Evolutionary conservation across 1,284 basidiomycete genomes (phyloP).

Genomic region (Cryptococcus neoformans): DNA sequence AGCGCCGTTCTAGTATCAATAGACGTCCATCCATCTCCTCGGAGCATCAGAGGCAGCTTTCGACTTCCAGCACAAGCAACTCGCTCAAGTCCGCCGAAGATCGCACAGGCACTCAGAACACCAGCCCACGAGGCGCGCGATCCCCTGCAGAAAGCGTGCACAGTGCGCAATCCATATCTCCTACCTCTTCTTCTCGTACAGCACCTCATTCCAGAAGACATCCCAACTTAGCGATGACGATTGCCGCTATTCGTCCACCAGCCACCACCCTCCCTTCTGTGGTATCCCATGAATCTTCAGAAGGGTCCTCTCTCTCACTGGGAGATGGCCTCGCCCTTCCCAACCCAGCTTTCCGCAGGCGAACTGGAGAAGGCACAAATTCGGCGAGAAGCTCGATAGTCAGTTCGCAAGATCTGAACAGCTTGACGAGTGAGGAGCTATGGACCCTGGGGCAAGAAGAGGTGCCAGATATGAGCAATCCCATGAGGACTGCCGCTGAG

Average conservation of each 20-base stretch:
- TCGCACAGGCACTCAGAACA: background rate
- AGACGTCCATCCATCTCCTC: background rate
- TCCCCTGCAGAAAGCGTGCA: background rate
- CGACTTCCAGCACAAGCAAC: background rate
- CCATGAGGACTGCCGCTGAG: slow-evolving; percentile 35
- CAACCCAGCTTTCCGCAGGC: slow-evolving; percentile 31
- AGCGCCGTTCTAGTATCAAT: slow-evolving; percentile 25
- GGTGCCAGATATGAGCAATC: slow-evolving; percentile 47
- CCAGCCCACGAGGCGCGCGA: background rate
- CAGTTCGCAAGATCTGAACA: slow-evolving; percentile 27
- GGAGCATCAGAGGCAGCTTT: background rate
- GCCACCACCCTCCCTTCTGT: background rate
- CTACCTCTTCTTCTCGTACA: background rate
- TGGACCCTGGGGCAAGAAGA: slow-evolving; percentile 31
- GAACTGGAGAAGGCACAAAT: slow-evolving; percentile 2
- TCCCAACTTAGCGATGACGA: slow-evolving; percentile 13
- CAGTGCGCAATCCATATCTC: background rate
- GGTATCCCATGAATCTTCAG: background rate
- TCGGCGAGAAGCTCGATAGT: slow-evolving; percentile 38
- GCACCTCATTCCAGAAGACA: slow-evolving; percentile 3
- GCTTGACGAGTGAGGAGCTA: slow-evolving; percentile 41
- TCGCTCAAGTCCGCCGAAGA: slow-evolving; percentile 1
- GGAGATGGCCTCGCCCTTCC: slow-evolving; percentile 18
- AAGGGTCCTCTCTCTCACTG: background rate
- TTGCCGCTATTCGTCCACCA: background rate